Evolutionary conservation across 148 eudicot species (phyloP), one percentile per base, ranked within the genome.

Genomic region (Diospyros lotus): DNA sequence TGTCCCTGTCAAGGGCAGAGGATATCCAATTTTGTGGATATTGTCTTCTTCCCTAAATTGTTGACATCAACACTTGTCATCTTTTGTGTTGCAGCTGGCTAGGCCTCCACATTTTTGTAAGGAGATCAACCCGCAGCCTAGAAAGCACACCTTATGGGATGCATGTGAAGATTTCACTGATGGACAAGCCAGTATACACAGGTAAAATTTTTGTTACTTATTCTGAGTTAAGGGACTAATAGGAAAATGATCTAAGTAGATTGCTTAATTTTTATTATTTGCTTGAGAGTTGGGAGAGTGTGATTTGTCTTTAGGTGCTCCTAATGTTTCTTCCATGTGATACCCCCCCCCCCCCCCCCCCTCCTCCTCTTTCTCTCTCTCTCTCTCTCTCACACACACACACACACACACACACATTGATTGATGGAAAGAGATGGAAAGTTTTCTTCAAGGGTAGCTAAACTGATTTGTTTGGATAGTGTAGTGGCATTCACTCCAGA

Each of bases 61-160:
- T 69, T 77, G n/a, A 43, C 9, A 38, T 11, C 52, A 53, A 53
- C 42, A n/a, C 60, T 45, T 4, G 46, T 54, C 17, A 40, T 77
- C 38, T 75, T 44, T 67, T 72, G 15, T 80, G 75, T 42, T 76
- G 58, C 92, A 94, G 98, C 82, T 94, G 67, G 75, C 83, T 56
- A 87, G 91, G 51, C 92, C 81, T 61, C 98, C 98, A 53, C 84
- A 83, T 38, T 94, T 92, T 87, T 94, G 85, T 69, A 86, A 87
- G 73, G 98, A 92, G 90, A 90, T 85, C 51, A 83, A 94, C 84
- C 98, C 98, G 42, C 97, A 89, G 80, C 98, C 98, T 64, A 89
- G 96, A 78, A 94, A 92, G 70, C 97, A 92, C 74, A 92, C 98
- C 17, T 63, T 90, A 53, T 94, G 98, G 98, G 90, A 90, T 72